Percentiles rank a stretch among this genome's conserved stretches.
phyloP scores from a whole-genome alignment of 208 protist genomes.

The Acanthamoeba lenticulata region DNA sequence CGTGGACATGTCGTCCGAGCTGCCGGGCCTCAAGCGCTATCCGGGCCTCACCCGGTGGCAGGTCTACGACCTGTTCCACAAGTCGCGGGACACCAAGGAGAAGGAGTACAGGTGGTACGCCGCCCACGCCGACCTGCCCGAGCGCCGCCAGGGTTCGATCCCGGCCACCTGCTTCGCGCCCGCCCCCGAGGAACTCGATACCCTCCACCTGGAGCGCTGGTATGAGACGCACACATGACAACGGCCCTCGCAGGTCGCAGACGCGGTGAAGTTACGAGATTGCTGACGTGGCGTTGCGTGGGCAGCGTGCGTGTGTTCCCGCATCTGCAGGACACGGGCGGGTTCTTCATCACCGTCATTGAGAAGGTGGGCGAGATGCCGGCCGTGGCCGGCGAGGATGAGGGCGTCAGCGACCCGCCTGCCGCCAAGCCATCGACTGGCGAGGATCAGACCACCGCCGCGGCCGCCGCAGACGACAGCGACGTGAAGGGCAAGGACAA shows the following conservation, averaged over 20 bases:
- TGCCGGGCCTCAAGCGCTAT: conserved; percentile 87
- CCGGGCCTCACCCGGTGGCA: conserved; percentile 91
- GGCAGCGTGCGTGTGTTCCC: conserved; percentile 92
- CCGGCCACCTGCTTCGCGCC: conserved; percentile 88
- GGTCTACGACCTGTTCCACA: conserved; percentile 74
- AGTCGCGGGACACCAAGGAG: neutral
- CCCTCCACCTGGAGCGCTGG: conserved; percentile 88
- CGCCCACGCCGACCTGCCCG: conserved; percentile 43
- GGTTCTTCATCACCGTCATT: conserved; percentile 97
- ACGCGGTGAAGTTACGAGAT: neutral
- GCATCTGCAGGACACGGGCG: conserved; percentile 94
- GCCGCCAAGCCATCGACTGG: neutral
- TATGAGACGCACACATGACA: neutral
- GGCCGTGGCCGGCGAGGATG: neutral
- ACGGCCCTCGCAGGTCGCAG: neutral
- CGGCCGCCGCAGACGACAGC: neutral
- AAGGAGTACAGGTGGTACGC: conserved; percentile 20
- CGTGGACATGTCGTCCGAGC: conserved; percentile 88
- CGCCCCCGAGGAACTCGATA: conserved; percentile 76
- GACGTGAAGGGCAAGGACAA: neutral
- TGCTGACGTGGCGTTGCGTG: neutral
- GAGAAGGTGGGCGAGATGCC: conserved; percentile 72
- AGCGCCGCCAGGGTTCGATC: conserved; percentile 4
- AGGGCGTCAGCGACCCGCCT: neutral
- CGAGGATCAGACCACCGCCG: neutral